Percentiles rank a stretch among this genome's conserved stretches.
Conservation (phyloP, 75 land plant species). For the Cunninghamia lanceolata region DNA sequence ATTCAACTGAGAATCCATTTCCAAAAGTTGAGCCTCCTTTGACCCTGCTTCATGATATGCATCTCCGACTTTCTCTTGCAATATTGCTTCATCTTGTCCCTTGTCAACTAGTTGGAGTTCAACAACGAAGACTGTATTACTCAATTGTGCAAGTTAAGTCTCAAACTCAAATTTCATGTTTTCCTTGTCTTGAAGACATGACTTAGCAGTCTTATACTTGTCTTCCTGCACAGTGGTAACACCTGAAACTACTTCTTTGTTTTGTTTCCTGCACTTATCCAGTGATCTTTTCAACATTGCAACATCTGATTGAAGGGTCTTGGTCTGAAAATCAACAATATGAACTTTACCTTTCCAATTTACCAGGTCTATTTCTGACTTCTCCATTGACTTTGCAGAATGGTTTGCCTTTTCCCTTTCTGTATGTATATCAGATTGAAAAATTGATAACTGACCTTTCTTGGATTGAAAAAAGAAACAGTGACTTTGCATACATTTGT, state of each 20-base stretch:
- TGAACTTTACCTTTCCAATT: not conserved
- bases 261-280: not conserved
- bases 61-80: no score
- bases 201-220: no score
- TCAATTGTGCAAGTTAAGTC: no score
- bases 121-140: no score
- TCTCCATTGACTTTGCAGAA: not conserved
- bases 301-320: not conserved
- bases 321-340: not conserved
- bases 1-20: no score
- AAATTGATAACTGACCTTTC: not conserved
- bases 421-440: not conserved
- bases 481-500: not conserved
- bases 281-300: not conserved
- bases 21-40: no score
- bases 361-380: not conserved
- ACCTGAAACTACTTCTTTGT: not conserved
- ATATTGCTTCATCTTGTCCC: no score
- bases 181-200: no score
- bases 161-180: no score
- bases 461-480: not conserved
- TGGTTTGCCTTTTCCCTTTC: not conserved
- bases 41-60: no score
- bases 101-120: no score
- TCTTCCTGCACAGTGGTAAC: no score